Percentiles rank a stretch among this genome's conserved stretches.
Conservation (phyloP, 2,329 filamentous ascomycete species). For the Cladosporium velox region DNA sequence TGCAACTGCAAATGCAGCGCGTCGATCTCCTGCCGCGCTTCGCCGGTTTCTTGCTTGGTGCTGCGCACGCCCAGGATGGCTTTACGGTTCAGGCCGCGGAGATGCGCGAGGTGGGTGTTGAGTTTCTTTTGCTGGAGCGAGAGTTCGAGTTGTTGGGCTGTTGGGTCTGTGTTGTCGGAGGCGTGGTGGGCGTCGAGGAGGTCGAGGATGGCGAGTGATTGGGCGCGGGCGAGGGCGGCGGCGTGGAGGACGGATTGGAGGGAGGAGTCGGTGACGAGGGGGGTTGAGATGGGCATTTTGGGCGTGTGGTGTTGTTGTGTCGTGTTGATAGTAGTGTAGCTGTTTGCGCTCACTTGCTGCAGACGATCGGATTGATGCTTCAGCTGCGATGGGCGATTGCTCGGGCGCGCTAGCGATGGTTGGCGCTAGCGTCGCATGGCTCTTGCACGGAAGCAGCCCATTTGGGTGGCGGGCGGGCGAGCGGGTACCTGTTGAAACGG, state of each 20-base stretch:
- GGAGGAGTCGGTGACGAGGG: slow-evolving; percentile 61
- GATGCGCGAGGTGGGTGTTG: slow-evolving; percentile 73
- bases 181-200: slow-evolving; percentile 53
- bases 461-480: not conserved
- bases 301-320: not conserved
- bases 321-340: not conserved
- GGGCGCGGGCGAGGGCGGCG: slow-evolving; percentile 71
- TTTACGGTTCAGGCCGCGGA: slow-evolving; percentile 80
- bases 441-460: slow-evolving; percentile 3
- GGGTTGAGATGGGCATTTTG: slow-evolving; percentile 26
- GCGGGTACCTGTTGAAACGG: not conserved
- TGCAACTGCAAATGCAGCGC: slow-evolving; percentile 87
- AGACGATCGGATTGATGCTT: not conserved
- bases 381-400: not conserved
- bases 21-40: slow-evolving; percentile 88
- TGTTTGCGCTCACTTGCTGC: not conserved
- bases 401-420: not conserved
- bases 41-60: slow-evolving; percentile 82
- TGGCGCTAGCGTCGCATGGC: not conserved
- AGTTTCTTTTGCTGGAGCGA: slow-evolving; percentile 79
- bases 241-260: slow-evolving; percentile 70
- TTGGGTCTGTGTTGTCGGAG: slow-evolving; percentile 47
- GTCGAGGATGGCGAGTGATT: slow-evolving; percentile 62
- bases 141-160: slow-evolving; percentile 58
- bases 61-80: slow-evolving; percentile 79